Percentiles rank a stretch among this genome's conserved stretches.
These are phyloP conservation scores for Vararia minispora DNA, from an alignment of 768 basidiomycete genomes.

Conservation along the genomic window DNA sequence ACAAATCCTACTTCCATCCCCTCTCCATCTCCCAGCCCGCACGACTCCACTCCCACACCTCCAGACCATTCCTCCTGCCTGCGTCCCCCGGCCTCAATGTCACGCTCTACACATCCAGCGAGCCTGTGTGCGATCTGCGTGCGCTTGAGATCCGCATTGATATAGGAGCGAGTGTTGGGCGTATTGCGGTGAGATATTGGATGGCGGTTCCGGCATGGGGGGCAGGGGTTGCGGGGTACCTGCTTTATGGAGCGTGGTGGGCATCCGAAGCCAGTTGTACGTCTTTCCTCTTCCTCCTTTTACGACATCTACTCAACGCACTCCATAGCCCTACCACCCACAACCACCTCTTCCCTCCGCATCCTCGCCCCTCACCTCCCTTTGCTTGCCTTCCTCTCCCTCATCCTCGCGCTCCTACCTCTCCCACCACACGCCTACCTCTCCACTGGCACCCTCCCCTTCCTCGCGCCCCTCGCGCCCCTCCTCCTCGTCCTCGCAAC, in stretches of 20 bases:
- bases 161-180: conserved; percentile 58
- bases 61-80: conserved; percentile 49
- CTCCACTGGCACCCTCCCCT: conserved; percentile 42
- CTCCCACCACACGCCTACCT: conserved; percentile 43
- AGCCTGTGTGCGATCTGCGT: conserved; percentile 33
- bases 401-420: conserved; percentile 43
- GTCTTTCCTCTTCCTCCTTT: neutral
- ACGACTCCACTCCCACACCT: conserved; percentile 57
- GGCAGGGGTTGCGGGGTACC: conserved; percentile 51
- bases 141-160: conserved; percentile 50
- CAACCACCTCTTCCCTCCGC: conserved; percentile 35
- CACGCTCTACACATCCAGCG: conserved; percentile 46
- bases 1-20: conserved; percentile 62
- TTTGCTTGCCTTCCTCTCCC: conserved; percentile 31
- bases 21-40: conserved; percentile 25
- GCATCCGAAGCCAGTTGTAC: conserved; percentile 18
- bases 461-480: conserved; percentile 43
- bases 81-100: conserved; percentile 34
- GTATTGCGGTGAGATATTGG: conserved; percentile 64
- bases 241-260: conserved; percentile 47
- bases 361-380: conserved; percentile 31
- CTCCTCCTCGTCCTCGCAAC: conserved; percentile 46
- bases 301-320: neutral
- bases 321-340: conserved; percentile 32
- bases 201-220: conserved; percentile 65